These are phyloP conservation scores for Phoma sp. DNA, from an alignment of 2,329 filamentous ascomycete species.

Conservation along the genomic window DNA sequence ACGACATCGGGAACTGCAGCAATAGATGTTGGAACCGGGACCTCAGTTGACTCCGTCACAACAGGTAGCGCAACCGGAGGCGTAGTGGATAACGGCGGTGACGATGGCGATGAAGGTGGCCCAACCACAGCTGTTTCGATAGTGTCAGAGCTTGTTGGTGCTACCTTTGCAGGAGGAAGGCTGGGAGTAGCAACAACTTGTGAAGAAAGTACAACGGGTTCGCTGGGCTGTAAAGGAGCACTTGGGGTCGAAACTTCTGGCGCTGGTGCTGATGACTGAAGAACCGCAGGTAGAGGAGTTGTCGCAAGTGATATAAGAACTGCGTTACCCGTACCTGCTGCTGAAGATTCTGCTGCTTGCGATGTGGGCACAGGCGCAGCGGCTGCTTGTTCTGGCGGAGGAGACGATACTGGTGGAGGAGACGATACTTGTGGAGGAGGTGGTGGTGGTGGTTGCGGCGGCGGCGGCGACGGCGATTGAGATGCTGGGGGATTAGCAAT, in stretches of 20 bases:
- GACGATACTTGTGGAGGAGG: too few species aligned
- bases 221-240: conserved; percentile 15
- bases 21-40: conserved; percentile 15
- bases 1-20: conserved; percentile 22
- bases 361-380: conserved; percentile 28
- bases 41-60: conserved; percentile 3
- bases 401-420: conserved; percentile 23
- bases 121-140: conserved; percentile 30
- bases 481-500: conserved; percentile 22
- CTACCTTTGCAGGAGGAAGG: conserved; percentile 21
- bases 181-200: conserved; percentile 12
- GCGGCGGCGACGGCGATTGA: conserved; percentile 21
- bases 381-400: conserved; percentile 23
- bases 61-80: conserved; percentile 12
- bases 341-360: conserved; percentile 38
- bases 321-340: conserved; percentile 45
- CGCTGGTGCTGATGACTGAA: conserved; percentile 28
- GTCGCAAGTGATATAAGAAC: conserved; percentile 36
- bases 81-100: neutral
- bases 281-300: conserved; percentile 28
- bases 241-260: conserved; percentile 17
- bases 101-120: neutral
- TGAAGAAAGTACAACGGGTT: conserved; percentile 20
- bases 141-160: conserved; percentile 43
- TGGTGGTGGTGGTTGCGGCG: conserved; percentile 24